Evolutionary conservation across 805 yeast species (phyloP).

Genomic region (Metschnikowia sp.): DNA sequence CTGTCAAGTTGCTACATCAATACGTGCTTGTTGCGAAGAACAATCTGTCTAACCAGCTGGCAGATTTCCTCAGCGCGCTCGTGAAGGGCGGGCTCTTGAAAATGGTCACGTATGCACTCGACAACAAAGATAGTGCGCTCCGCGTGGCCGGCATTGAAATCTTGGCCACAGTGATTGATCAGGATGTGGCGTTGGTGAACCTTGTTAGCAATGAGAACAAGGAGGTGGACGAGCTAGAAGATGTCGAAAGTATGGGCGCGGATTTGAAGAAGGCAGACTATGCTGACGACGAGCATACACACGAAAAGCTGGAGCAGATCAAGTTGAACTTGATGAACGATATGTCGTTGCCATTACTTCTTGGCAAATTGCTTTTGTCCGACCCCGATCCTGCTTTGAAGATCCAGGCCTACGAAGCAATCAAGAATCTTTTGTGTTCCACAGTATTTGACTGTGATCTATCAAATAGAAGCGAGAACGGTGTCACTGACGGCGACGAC

Average conservation of each 20-base stretch:
- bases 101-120: slow-evolving; percentile 69
- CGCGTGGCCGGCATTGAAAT: slow-evolving; percentile 77
- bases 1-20: slow-evolving; percentile 76
- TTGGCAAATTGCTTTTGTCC: slow-evolving; percentile 57
- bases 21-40: slow-evolving; percentile 71
- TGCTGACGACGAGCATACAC: slow-evolving; percentile 14
- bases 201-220: slow-evolving; percentile 25
- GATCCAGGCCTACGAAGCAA: slow-evolving; percentile 80
- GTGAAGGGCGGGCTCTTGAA: slow-evolving; percentile 67
- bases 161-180: slow-evolving; percentile 76
- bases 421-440: slow-evolving; percentile 70
- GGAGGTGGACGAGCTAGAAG: slow-evolving; percentile 23
- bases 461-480: slow-evolving; percentile 7
- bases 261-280: slow-evolving; percentile 1
- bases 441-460: slow-evolving; percentile 12
- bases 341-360: slow-evolving; percentile 52
- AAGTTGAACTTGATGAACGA: slow-evolving; percentile 47
- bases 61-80: slow-evolving; percentile 60
- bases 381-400: slow-evolving; percentile 71
- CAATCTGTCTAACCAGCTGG: slow-evolving; percentile 56
- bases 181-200: slow-evolving; percentile 65
- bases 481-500: not conserved
- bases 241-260: not conserved
- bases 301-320: slow-evolving; percentile 17
- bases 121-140: slow-evolving; percentile 44